These are phyloP conservation scores for Xylaria sp. DNA, from an alignment of 2,329 filamentous ascomycete species.

Conservation along the genomic window DNA sequence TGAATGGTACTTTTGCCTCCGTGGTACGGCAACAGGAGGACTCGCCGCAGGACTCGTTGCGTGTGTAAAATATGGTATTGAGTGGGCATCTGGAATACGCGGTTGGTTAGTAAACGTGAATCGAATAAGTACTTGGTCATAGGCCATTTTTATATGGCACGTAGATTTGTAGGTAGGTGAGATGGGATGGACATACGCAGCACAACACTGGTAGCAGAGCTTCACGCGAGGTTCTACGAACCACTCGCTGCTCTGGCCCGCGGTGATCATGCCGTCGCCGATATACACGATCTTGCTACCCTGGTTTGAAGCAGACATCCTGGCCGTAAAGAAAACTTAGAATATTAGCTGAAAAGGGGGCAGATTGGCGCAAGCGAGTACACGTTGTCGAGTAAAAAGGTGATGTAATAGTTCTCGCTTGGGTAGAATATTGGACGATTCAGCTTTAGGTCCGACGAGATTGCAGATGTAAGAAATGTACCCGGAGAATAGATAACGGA, in stretches of 20 bases:
- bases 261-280: constrained; percentile 10
- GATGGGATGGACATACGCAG: constrained; percentile 10
- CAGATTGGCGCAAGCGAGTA: neutral
- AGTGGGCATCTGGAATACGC: constrained; percentile 1
- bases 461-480: too few relatives aligned
- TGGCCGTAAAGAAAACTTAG: too few relatives aligned
- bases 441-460: neutral
- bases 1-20: neutral
- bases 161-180: too few relatives aligned
- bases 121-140: too few relatives aligned
- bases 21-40: neutral
- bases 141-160: too few relatives aligned
- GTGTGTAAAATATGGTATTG: neutral
- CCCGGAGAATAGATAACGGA: too few relatives aligned
- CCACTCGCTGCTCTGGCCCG: constrained; percentile 14
- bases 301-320: too few relatives aligned
- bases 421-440: neutral
- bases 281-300: neutral
- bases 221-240: neutral
- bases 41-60: neutral
- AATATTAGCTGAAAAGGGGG: too few relatives aligned
- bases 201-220: constrained; percentile 30
- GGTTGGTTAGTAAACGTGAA: neutral
- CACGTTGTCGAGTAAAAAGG: neutral
- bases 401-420: neutral